Percentiles rank a stretch among this genome's conserved stretches.
Evolutionary conservation across 2,329 filamentous ascomycete genomes (phyloP).

Genomic region (Aschersonia sp.): DNA sequence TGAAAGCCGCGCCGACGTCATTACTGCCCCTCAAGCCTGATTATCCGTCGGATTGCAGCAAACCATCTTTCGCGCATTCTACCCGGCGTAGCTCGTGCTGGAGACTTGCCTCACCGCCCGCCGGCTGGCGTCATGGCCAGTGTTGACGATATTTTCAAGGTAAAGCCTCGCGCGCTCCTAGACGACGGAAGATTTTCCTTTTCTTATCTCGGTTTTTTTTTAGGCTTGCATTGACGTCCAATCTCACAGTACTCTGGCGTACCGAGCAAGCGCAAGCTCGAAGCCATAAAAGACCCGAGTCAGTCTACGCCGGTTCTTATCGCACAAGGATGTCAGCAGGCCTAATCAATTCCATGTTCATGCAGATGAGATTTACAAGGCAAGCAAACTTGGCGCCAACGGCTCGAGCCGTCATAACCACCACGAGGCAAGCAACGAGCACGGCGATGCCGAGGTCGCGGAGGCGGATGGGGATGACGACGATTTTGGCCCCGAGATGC

Average conservation of each 20-base stretch:
- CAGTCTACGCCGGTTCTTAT: slow-evolving; percentile 11
- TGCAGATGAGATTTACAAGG: slow-evolving; percentile 49
- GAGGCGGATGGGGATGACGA: slow-evolving; percentile 37
- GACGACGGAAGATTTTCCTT: no score
- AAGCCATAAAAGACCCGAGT: slow-evolving; percentile 49
- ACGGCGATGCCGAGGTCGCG: slow-evolving; percentile 29
- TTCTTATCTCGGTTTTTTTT: no score
- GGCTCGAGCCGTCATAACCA: slow-evolving; percentile 26
- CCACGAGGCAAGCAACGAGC: slow-evolving; percentile 22
- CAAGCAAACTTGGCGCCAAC: slow-evolving; percentile 35
- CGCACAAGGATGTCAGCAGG: not conserved
- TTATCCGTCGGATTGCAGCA: no score
- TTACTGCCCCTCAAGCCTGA: no score
- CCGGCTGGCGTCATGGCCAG: slow-evolving; percentile 29
- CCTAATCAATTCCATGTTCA: not conserved
- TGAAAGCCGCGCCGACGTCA: no score
- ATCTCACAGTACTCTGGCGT: slow-evolving; percentile 24
- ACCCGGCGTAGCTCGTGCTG: no score
- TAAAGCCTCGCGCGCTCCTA: slow-evolving; percentile 1
- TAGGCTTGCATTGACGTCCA: not conserved
- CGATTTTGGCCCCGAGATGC: slow-evolving; percentile 28
- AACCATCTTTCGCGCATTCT: no score
- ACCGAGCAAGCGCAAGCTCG: slow-evolving; percentile 48
- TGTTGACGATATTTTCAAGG: slow-evolving; percentile 47
- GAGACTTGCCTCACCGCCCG: no score